A percentile compares a stretch with the other conserved stretches of the same genome.
These are phyloP conservation scores for Botrytis tulipae DNA, from an alignment of 2,329 filamentous ascomycete species.

Conservation along the genomic window DNA sequence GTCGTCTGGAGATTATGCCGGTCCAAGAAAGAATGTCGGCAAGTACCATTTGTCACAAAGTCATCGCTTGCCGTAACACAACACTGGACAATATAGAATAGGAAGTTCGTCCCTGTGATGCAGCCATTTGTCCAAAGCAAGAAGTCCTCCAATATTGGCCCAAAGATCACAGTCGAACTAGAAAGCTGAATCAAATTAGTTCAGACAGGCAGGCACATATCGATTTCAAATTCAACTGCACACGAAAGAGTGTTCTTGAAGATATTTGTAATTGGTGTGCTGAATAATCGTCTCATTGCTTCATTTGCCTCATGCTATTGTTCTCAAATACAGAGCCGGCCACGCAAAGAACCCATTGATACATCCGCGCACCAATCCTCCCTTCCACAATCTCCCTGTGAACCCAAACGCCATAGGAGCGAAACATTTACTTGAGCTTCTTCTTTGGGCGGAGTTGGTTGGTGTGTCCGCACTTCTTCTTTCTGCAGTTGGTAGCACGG, in stretches of 20 bases:
- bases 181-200: not conserved
- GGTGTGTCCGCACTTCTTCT: slow-evolving; percentile 99
- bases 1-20: not conserved
- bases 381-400: slow-evolving; percentile 21
- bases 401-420: slow-evolving; percentile 38
- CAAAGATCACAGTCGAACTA: not conserved
- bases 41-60: not conserved
- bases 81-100: not conserved
- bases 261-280: slow-evolving; percentile 17
- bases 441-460: slow-evolving; percentile 99
- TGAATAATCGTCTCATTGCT: slow-evolving; percentile 26
- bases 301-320: slow-evolving; percentile 23
- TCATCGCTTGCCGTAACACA: not conserved
- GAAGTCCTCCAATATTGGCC: not conserved
- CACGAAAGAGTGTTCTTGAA: not conserved
- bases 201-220: not conserved
- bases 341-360: slow-evolving; percentile 31
- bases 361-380: slow-evolving; percentile 16
- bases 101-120: not conserved
- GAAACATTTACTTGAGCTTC: slow-evolving; percentile 89
- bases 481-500: slow-evolving; percentile 99
- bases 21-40: not conserved
- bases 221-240: not conserved
- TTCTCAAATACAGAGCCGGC: slow-evolving; percentile 24
- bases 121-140: not conserved